Evolutionary conservation across 495 filamentous ascomycete species (phyloP).

Genomic region (Penicillium flavigenum): DNA sequence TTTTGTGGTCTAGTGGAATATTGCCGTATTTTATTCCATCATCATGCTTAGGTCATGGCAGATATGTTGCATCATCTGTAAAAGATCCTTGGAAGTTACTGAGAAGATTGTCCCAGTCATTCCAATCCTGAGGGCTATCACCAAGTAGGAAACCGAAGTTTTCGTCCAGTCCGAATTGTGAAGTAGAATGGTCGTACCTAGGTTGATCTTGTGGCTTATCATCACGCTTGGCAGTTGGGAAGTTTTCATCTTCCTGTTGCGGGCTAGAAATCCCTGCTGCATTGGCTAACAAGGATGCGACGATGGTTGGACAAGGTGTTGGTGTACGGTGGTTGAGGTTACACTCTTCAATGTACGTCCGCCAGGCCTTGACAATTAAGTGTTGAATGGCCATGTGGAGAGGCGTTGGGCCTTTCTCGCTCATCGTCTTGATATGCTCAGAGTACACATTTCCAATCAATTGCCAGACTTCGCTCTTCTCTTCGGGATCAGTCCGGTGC

Average conservation of each 20-base stretch:
- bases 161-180: slow-evolving; percentile 5
- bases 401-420: slow-evolving; percentile 21
- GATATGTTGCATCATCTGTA: slow-evolving; percentile 20
- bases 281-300: slow-evolving; percentile 12
- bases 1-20: no score
- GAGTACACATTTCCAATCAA: slow-evolving; percentile 33
- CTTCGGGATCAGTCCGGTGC: slow-evolving; percentile 26
- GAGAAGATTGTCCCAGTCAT: slow-evolving; percentile 37
- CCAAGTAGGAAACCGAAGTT: slow-evolving; percentile 19
- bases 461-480: slow-evolving; percentile 36
- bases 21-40: no score
- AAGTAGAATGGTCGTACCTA: slow-evolving; percentile 9
- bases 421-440: slow-evolving; percentile 26
- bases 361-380: slow-evolving; percentile 42
- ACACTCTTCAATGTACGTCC: slow-evolving; percentile 30
- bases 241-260: not conserved
- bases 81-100: slow-evolving; percentile 31
- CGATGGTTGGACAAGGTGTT: slow-evolving; percentile 28
- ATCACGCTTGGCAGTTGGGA: not conserved
- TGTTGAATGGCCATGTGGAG: slow-evolving; percentile 38
- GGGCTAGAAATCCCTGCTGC: slow-evolving; percentile 1
- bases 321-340: slow-evolving; percentile 19
- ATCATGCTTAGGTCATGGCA: slow-evolving; percentile 4
- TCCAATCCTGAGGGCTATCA: slow-evolving; percentile 36
- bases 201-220: slow-evolving; percentile 6